Percentiles rank a stretch among this genome's conserved stretches.
Conservation (phyloP, 2,329 filamentous ascomycete species). For the Venturia oleaginea region DNA sequence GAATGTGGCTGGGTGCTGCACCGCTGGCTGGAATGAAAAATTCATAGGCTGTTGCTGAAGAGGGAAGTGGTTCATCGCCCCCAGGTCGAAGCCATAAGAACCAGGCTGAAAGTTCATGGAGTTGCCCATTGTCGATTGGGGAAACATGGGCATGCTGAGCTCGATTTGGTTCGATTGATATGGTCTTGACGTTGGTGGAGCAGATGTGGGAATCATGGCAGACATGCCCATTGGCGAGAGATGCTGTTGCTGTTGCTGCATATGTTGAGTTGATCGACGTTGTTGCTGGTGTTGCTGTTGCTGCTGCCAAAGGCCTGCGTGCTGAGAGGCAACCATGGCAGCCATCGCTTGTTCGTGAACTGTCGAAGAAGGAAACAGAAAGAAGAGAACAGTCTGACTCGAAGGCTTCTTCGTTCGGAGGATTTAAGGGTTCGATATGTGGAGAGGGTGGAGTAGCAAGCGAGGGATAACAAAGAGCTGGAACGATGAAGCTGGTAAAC, state of each 20-base stretch:
- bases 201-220: slow-evolving; percentile 16
- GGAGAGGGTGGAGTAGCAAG: not conserved
- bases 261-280: slow-evolving; percentile 14
- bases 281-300: slow-evolving; percentile 16
- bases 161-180: slow-evolving; percentile 27
- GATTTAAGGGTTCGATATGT: not conserved
- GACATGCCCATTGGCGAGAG: slow-evolving; percentile 12
- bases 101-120: slow-evolving; percentile 29
- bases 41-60: slow-evolving; percentile 25
- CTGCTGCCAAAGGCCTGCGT: slow-evolving; percentile 26
- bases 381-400: not conserved
- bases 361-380: not conserved
- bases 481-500: slow-evolving; percentile 3
- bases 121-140: slow-evolving; percentile 20
- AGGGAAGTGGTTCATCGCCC: slow-evolving; percentile 28
- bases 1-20: slow-evolving; percentile 24
- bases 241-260: slow-evolving; percentile 17
- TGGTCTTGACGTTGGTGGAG: slow-evolving; percentile 21
- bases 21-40: slow-evolving; percentile 21
- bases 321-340: slow-evolving; percentile 29
- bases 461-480: not conserved
- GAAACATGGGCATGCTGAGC: slow-evolving; percentile 28
- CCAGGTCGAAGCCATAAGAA: slow-evolving; percentile 26
- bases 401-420: not conserved
- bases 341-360: slow-evolving; percentile 21